phyloP scores from a whole-genome alignment of 2,329 filamentous ascomycete genomes.

The Emydomyces testavorans region DNA sequence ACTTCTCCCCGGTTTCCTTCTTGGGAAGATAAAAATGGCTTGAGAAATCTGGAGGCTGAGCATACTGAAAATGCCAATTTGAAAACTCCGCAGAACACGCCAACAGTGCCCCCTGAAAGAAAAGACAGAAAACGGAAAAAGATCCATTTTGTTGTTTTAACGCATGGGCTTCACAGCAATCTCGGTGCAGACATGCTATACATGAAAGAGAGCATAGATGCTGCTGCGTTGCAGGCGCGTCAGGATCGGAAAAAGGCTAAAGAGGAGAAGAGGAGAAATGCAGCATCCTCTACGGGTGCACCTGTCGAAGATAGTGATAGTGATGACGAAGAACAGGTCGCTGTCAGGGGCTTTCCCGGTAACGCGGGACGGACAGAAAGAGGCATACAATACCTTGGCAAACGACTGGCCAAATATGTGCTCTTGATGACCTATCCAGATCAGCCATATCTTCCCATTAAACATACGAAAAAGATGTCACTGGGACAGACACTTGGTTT shows the following conservation, averaged over 20 bases:
- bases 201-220: constrained; percentile 93
- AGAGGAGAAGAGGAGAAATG: constrained; percentile 28
- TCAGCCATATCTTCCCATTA: constrained; percentile 68
- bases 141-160: constrained; percentile 81
- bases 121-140: constrained; percentile 50
- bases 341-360: constrained; percentile 79
- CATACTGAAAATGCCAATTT: constrained; percentile 14
- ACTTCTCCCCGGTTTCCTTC: constrained; percentile 75
- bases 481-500: constrained; percentile 2
- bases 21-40: constrained; percentile 37
- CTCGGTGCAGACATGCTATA: constrained; percentile 93
- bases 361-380: constrained; percentile 86
- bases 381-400: constrained; percentile 94
- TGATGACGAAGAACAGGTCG: constrained; percentile 53
- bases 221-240: constrained; percentile 61
- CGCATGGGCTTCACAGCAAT: constrained; percentile 92
- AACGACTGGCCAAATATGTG: constrained; percentile 82
- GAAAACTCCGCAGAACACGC: background rate
- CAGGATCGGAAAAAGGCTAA: constrained; percentile 52
- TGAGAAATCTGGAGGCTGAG: constrained; percentile 29
- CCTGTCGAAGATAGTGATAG: constrained; percentile 19
- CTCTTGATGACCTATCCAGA: constrained; percentile 86
- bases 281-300: background rate
- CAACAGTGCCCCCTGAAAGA: background rate
- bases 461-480: constrained; percentile 36